Evolutionary conservation across 768 basidiomycete species (phyloP), one percentile per base, ranked within the genome.

Genomic region (Leccinum ochraceum): DNA sequence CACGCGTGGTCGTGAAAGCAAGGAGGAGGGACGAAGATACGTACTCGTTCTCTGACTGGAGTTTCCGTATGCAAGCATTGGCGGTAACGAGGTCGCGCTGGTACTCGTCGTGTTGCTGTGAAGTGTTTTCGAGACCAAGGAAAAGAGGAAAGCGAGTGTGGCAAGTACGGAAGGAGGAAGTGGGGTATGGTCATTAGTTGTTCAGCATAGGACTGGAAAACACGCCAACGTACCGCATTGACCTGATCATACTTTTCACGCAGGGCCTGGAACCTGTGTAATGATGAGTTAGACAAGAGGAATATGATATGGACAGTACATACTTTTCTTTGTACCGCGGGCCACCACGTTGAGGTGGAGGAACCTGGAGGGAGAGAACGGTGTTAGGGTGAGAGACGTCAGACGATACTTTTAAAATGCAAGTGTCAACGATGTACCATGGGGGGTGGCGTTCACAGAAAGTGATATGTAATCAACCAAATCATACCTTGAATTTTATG

Each of bases 181-280:
- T 44, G n/a, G 9, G 8, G n/a, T n/a, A n/a, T 4, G 14, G 42
- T 44, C 9, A 10, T 37, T 16, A 7, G 22, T 14, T 14, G 11
- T 49, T 24, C 20, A 22, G 10, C 13, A 49, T 20, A 49, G 9
- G 30, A 30, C 30, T 30, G 30, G 20, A 49, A 53, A 30, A 48
- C 10, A 32, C 6, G 30, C 11, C 20, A 37, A 70, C 75, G 44
- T 61, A 76, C 73, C 44, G 66, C 53, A n/a, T 28, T 75, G 56
- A 74, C 73, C 49, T 71, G 71, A 51, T 76, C 73, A 39, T 67
- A 74, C 52, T 66, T 72, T 68, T 75, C 74, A 17, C 71, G 70
- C 5, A 74, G 65, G 5, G 57, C 26, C 22, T 76, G 73, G 37
- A 71, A 74, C 56, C 73, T 74, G 22, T 3, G 22, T 34, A 11